phyloP scores from a whole-genome alignment of 257 asterid genomes.

The Gardenia jasminoides region DNA sequence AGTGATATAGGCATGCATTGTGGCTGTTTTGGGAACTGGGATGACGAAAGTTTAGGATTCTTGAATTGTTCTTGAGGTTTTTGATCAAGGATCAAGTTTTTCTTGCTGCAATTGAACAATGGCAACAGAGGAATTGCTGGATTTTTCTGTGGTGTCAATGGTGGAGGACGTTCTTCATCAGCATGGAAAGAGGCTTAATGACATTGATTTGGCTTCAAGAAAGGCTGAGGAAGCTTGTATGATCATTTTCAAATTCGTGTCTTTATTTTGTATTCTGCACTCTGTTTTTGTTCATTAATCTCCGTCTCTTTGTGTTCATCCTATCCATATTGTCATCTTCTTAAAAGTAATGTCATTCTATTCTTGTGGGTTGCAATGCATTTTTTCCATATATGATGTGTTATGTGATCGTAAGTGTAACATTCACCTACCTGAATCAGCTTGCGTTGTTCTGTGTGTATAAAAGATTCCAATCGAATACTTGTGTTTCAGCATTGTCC shows the following conservation, averaged over 20 bases:
- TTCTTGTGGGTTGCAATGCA: background rate
- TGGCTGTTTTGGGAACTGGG: conserved; percentile 6
- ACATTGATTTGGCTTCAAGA: conserved; percentile 73
- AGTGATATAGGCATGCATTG: conserved; percentile 10
- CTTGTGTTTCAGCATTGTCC: background rate
- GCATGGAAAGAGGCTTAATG: conserved; percentile 50
- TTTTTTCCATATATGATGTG: background rate
- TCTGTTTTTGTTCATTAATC: background rate
- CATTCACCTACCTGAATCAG: background rate
- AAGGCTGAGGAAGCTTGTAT: conserved; percentile 80
- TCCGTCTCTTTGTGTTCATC: background rate
- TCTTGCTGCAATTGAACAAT: conserved; percentile 35
- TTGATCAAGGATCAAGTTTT: conserved; percentile 24
- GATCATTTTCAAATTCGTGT: background rate
- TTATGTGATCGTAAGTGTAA: background rate
- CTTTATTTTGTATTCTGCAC: background rate
- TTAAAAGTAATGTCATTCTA: background rate
- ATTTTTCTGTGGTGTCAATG: conserved; percentile 52
- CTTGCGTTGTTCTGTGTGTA: background rate
- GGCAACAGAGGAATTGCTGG: conserved; percentile 58
- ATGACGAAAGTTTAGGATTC: conserved; percentile 20
- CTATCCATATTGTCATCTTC: background rate
- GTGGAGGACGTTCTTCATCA: conserved; percentile 73
- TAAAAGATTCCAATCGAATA: background rate
- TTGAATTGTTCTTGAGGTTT: conserved; percentile 18